These are phyloP conservation scores for bread wheat (Triticum aestivum) DNA, from an alignment of 176 grass and related monocot species.

Conservation along the genomic window DNA sequence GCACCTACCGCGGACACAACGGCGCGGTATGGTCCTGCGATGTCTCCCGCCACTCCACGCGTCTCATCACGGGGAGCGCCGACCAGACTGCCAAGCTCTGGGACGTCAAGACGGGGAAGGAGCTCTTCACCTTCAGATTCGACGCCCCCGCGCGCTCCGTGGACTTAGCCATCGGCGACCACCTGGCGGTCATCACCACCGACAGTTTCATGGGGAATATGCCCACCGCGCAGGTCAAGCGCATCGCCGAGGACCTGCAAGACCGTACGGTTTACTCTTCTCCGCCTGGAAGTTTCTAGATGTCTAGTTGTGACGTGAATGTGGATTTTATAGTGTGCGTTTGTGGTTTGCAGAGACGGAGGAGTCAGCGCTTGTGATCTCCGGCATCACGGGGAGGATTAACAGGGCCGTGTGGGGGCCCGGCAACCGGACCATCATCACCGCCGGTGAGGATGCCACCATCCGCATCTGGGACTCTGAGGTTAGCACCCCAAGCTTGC, in stretches of 20 bases:
- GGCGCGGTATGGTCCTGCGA: constrained; percentile 94
- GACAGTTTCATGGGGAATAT: constrained; percentile 83
- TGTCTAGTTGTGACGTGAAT: not conserved
- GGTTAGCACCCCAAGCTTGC: constrained; percentile 33
- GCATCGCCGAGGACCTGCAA: constrained; percentile 54
- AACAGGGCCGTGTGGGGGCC: constrained; percentile 95
- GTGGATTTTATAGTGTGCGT: not conserved
- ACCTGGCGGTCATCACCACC: constrained; percentile 69
- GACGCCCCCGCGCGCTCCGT: constrained; percentile 76
- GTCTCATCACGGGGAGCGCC: constrained; percentile 70
- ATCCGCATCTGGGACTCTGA: constrained; percentile 89
- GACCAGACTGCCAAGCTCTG: constrained; percentile 87
- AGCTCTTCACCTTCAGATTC: constrained; percentile 78
- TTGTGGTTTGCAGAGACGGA: constrained; percentile 58
- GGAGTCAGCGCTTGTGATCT: constrained; percentile 67
- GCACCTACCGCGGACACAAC: constrained; percentile 96
- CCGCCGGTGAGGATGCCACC: constrained; percentile 77
- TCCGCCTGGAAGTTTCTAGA: not conserved
- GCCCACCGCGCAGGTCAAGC: constrained; percentile 84
- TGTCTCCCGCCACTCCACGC: constrained; percentile 79
- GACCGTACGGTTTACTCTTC: constrained; percentile 48
- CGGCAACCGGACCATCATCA: constrained; percentile 86
- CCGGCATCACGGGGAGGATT: constrained; percentile 79
- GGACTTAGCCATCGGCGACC: constrained; percentile 65
- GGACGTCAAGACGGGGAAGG: constrained; percentile 68